A percentile compares a stretch with the other conserved stretches of the same genome.
phyloP scores from a whole-genome alignment of 371 early-diverging fungal genomes.

The Amoeboaphelidium protococcarum region DNA sequence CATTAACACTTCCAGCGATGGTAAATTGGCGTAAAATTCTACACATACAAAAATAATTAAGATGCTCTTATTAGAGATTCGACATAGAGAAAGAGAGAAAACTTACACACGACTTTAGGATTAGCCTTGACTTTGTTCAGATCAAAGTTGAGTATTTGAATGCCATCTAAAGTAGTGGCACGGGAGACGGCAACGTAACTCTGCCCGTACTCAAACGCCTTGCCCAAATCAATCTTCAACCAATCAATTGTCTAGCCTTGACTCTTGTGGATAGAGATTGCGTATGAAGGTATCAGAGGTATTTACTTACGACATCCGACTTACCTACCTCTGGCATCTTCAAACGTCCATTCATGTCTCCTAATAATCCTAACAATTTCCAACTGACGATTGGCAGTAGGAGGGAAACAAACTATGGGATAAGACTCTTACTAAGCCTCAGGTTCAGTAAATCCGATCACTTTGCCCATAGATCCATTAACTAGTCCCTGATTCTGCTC shows the following conservation, averaged over 20 bases:
- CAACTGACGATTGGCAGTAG: too few relatives aligned
- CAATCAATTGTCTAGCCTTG: conserved; percentile 75
- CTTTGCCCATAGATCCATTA: conserved; percentile 57
- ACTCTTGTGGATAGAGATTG: conserved; percentile 50
- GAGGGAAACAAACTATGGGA: too few relatives aligned
- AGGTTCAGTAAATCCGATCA: conserved; percentile 14
- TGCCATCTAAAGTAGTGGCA: conserved; percentile 21
- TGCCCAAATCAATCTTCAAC: conserved; percentile 40
- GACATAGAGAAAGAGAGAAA: too few relatives aligned
- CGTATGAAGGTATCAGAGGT: conserved; percentile 37
- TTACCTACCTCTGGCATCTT: too few relatives aligned
- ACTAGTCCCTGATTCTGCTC: conserved; percentile 24
- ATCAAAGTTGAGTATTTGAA: background rate
- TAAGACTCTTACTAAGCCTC: too few relatives aligned
- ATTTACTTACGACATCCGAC: conserved; percentile 19
- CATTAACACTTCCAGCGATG: too few relatives aligned
- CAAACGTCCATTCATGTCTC: too few relatives aligned
- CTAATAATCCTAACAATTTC: too few relatives aligned
- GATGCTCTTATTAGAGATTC: too few relatives aligned
- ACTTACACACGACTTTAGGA: background rate
- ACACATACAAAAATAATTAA: too few relatives aligned
- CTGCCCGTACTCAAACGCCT: conserved; percentile 57
- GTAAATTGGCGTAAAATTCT: too few relatives aligned
- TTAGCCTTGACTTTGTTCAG: background rate
- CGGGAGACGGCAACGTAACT: conserved; percentile 70